Evolutionary conservation across 2,329 filamentous ascomycete genomes (phyloP).

Genomic region (Pseudogymnoascus sp.): DNA sequence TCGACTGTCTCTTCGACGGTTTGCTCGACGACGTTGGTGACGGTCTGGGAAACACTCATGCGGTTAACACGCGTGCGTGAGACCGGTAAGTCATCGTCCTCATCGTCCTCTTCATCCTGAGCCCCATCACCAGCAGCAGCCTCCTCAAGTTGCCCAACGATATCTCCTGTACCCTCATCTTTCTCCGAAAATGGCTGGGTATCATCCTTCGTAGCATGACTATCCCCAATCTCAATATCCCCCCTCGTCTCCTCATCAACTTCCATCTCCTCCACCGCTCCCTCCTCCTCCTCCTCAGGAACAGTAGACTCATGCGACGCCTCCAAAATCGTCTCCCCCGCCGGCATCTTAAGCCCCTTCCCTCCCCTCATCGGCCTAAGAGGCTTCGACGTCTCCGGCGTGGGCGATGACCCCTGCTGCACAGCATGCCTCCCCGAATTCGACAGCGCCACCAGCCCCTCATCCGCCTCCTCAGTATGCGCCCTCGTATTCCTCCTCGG

Average conservation of each 20-base stretch:
- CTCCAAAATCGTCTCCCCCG: conserved; percentile 26
- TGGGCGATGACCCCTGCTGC: conserved; percentile 41
- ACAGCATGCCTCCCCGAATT: conserved; percentile 52
- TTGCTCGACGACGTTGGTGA: conserved; percentile 25
- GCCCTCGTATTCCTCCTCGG: conserved; percentile 24
- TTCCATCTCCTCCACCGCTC: conserved; percentile 20
- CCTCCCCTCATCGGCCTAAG: conserved; percentile 21
- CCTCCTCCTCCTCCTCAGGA: conserved; percentile 20
- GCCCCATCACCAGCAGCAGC: conserved; percentile 15
- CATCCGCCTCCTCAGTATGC: conserved; percentile 40
- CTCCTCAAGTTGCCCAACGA: conserved; percentile 10
- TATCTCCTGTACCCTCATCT: conserved; percentile 10
- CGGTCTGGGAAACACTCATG: conserved; percentile 21
- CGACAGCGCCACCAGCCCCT: conserved; percentile 50
- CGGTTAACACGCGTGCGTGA: conserved; percentile 37
- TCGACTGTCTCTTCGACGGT: conserved; percentile 34
- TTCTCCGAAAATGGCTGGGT: not conserved
- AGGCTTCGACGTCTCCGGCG: conserved; percentile 42
- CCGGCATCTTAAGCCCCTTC: conserved; percentile 26
- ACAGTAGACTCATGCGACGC: conserved; percentile 27
- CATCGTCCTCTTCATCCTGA: conserved; percentile 21
- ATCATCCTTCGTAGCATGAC: conserved; percentile 19
- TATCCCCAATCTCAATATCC: conserved; percentile 10
- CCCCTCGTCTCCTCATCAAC: conserved; percentile 14
- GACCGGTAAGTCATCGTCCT: conserved; percentile 28